Conservation (phyloP, 2,329 filamentous ascomycete species). For the Macrophomina phaseolina region DNA sequence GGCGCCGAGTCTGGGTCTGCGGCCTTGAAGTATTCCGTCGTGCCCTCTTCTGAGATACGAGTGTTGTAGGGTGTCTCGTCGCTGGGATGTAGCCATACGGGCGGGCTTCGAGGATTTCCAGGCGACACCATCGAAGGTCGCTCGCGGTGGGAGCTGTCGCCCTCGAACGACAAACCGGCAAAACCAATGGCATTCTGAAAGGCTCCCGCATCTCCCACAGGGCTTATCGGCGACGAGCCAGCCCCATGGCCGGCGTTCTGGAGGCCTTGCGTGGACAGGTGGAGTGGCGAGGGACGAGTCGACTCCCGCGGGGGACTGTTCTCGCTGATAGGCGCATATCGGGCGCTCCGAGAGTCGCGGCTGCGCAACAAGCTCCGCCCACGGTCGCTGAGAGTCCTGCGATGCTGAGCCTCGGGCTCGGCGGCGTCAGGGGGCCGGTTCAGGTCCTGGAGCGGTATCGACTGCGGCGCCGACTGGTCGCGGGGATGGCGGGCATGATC, state of each 20-base stretch:
- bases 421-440: slow-evolving; percentile 46
- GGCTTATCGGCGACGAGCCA: slow-evolving; percentile 47
- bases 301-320: slow-evolving; percentile 49
- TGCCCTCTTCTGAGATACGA: slow-evolving; percentile 47
- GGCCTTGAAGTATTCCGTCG: slow-evolving; percentile 62
- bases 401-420: slow-evolving; percentile 41
- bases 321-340: slow-evolving; percentile 61
- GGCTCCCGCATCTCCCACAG: slow-evolving; percentile 47
- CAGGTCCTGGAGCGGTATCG: slow-evolving; percentile 72
- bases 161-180: slow-evolving; percentile 53
- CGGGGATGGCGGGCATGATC: slow-evolving; percentile 45
- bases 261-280: slow-evolving; percentile 40
- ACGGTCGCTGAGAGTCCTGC: slow-evolving; percentile 55
- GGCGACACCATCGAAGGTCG: slow-evolving; percentile 25
- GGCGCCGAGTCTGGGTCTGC: slow-evolving; percentile 64
- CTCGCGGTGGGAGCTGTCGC: slow-evolving; percentile 40
- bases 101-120: slow-evolving; percentile 57
- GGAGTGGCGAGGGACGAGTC: slow-evolving; percentile 42
- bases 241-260: slow-evolving; percentile 32
- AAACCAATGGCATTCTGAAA: slow-evolving; percentile 57
- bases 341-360: slow-evolving; percentile 47
- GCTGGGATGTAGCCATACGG: slow-evolving; percentile 29
- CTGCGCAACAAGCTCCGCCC: slow-evolving; percentile 54
- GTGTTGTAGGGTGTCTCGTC: slow-evolving; percentile 36
- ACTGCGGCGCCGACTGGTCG: slow-evolving; percentile 59